Conservation (phyloP, 305 asterid species). For the Lippia alba region DNA sequence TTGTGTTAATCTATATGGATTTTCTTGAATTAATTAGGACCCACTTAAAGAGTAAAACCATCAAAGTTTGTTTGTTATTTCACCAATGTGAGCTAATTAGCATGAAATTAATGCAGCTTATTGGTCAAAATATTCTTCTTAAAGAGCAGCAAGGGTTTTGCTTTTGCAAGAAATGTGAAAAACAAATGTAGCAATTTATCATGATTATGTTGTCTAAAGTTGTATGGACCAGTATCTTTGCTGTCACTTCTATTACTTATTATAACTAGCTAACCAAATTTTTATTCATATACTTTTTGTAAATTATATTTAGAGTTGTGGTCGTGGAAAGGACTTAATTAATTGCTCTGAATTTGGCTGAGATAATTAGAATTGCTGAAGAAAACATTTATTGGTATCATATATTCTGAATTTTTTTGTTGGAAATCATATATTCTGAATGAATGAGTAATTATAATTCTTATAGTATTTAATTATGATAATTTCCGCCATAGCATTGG, state of each 20-base stretch:
- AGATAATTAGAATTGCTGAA: background rate
- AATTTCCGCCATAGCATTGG: conserved; percentile 13
- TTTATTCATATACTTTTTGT: no score
- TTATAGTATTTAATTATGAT: background rate
- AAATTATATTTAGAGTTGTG: no score
- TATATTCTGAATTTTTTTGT: background rate
- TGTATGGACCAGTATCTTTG: background rate
- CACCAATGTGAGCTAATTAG: no score
- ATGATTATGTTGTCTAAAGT: background rate
- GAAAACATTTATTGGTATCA: background rate
- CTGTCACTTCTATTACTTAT: background rate
- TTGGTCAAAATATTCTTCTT: no score
- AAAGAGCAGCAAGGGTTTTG: no score
- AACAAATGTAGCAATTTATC: background rate
- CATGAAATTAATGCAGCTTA: no score
- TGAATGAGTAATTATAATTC: background rate
- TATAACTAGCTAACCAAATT: no score
- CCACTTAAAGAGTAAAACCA: no score
- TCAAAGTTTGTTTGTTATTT: no score
- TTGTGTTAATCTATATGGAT: background rate
- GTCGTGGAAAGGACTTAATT: no score
- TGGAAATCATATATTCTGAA: background rate
- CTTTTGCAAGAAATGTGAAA: no score
- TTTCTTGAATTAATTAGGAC: background rate
- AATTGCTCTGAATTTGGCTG: no score